Evolutionary conservation across 163 green algal species (phyloP), one percentile per base, ranked within the genome.

Genomic region (Scenedesmus sp.): DNA sequence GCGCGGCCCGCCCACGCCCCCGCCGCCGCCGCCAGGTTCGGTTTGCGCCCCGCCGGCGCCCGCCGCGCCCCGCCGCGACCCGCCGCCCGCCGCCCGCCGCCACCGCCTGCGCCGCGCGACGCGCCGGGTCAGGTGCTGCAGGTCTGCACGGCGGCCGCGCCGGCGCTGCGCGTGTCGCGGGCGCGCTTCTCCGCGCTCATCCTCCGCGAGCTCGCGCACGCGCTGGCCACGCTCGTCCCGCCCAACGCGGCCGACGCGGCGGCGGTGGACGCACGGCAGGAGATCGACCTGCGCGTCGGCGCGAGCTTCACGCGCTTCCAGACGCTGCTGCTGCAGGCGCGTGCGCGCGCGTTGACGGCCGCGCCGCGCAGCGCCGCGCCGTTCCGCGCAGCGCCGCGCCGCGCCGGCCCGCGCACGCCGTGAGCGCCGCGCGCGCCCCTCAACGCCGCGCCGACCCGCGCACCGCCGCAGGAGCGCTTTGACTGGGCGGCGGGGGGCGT

Each of bases 231-330:
- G 34, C 83, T 98, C 54, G 87, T 80, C 28, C 33, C 48, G 17
- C 96, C 96, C 33, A 96, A 98, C 67, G 80, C 91, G 70, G 77
- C 86, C 34, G 93, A 97, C 17, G 65, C 95, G 7, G 78, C 84
- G 39, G 94, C 95, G 28, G 96, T 99, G 70, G 96, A 99, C 70
- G 93, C 92, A 2, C 77, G 94, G 22, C 96, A 99, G 85, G 97
- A 99, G 85, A 97, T 99, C 29, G 96, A 99, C 87, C 85, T 99
- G 62, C 89, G 96, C 31, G 93, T 98, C 6, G 96, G 96, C 4
- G 91, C 96, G 13, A 91, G 92, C 60, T 99, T 99, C 85, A 99
- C 96, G 2, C 91, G 96, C 33, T 96, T 99, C 64, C 95, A 98
- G 60, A 99, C 96, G 10, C 80, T 98, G 54, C 85, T 97, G 44